Conservation (phyloP, 768 basidiomycete species). For the Dacryopinax spathularia region DNA sequence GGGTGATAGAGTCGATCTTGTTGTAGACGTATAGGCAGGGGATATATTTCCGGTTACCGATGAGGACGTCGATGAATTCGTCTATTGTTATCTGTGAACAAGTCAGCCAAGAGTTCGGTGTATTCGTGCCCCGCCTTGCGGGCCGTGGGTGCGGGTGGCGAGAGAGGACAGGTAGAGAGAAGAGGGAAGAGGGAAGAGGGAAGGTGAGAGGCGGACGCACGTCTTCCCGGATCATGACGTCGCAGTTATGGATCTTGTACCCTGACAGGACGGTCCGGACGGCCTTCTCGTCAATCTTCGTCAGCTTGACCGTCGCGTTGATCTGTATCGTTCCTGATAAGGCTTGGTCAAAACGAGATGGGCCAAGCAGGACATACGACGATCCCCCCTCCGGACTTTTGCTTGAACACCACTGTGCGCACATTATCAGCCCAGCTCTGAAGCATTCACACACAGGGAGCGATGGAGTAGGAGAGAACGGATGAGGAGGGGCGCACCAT, state of each 20-base stretch:
- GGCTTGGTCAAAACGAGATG: slow-evolving; percentile 3
- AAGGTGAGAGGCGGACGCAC: slow-evolving; percentile 32
- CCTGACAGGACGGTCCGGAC: slow-evolving; percentile 83
- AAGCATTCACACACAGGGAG: neutral
- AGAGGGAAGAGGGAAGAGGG: slow-evolving; percentile 8
- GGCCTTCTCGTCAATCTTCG: slow-evolving; percentile 87
- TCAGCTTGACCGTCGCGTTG: slow-evolving; percentile 85
- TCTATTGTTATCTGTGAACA: slow-evolving; percentile 87
- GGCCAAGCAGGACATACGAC: slow-evolving; percentile 34
- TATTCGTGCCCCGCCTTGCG: too few species aligned
- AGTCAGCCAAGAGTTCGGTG: neutral
- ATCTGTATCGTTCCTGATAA: slow-evolving; percentile 32
- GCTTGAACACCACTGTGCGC: slow-evolving; percentile 74
- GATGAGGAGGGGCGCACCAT: slow-evolving; percentile 26
- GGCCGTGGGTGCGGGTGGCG: too few species aligned
- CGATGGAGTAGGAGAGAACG: neutral
- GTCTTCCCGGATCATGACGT: slow-evolving; percentile 98
- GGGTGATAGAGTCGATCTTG: slow-evolving; percentile 81
- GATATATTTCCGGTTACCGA: slow-evolving; percentile 85
- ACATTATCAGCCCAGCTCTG: neutral
- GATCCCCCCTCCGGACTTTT: slow-evolving; percentile 86
- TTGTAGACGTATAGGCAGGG: slow-evolving; percentile 95
- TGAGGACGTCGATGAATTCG: slow-evolving; percentile 96
- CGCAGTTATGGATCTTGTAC: slow-evolving; percentile 88
- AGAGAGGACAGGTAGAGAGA: neutral